Conservation (phyloP, 192 early-diverging fungal species). For the Geranomyces variabilis region DNA sequence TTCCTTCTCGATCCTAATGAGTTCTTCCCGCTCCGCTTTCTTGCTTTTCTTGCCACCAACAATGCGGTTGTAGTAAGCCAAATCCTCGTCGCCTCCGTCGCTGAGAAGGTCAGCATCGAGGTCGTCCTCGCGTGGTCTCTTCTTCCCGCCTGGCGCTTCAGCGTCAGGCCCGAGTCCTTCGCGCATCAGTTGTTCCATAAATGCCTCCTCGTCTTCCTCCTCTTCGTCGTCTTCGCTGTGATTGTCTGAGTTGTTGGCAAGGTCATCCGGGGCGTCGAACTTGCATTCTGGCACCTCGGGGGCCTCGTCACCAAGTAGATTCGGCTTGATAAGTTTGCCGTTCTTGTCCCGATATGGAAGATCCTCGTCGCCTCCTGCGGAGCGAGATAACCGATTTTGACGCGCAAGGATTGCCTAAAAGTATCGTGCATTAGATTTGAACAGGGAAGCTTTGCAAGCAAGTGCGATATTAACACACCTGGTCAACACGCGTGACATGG, state of each 20-base stretch:
- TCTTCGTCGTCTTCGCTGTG: constrained; percentile 37
- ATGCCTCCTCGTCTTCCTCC: constrained; percentile 6
- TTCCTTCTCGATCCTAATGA: constrained; percentile 26
- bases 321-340: constrained; percentile 30
- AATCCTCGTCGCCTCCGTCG: constrained; percentile 54
- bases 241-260: constrained; percentile 22
- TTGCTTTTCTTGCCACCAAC: constrained; percentile 35
- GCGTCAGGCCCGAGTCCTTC: background rate
- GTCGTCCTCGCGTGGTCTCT: constrained; percentile 30
- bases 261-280: constrained; percentile 17
- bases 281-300: background rate
- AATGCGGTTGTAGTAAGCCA: constrained; percentile 42
- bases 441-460: too few species aligned
- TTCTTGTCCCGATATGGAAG: constrained; percentile 74
- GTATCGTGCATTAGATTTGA: too few species aligned
- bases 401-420: constrained; percentile 29
- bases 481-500: constrained; percentile 70
- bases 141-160: background rate
- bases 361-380: constrained; percentile 71
- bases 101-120: constrained; percentile 46
- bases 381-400: constrained; percentile 17
- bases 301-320: constrained; percentile 9
- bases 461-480: constrained; percentile 36
- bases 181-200: constrained; percentile 12
- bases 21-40: constrained; percentile 29